phyloP scores from a whole-genome alignment of 2,329 filamentous ascomycete genomes.

The Helotiales sp. region DNA sequence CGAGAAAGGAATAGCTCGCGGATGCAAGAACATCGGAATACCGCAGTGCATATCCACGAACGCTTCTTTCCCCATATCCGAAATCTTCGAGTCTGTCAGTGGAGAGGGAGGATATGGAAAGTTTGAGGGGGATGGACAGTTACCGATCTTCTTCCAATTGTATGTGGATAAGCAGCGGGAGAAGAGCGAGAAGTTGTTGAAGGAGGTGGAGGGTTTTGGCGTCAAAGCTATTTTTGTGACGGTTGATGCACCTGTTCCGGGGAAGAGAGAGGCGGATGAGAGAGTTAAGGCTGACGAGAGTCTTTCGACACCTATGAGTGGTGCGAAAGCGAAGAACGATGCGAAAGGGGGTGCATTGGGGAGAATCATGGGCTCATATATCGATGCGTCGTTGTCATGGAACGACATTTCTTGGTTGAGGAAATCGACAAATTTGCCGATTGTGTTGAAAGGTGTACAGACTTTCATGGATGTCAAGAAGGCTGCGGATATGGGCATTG shows the following conservation, averaged over 20 bases:
- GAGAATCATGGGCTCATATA: slow-evolving; percentile 59
- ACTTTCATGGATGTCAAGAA: slow-evolving; percentile 65
- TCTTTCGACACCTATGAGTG: slow-evolving; percentile 55
- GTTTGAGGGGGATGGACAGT: slow-evolving; percentile 1
- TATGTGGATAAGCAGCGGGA: slow-evolving; percentile 63
- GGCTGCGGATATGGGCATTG: slow-evolving; percentile 63
- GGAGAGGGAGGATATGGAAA: slow-evolving; percentile 31
- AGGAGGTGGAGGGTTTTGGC: slow-evolving; percentile 51
- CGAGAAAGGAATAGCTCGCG: slow-evolving; percentile 62
- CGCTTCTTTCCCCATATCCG: slow-evolving; percentile 61
- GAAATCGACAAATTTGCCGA: slow-evolving; percentile 56
- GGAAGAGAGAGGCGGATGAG: slow-evolving; percentile 58
- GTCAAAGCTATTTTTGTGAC: slow-evolving; percentile 62
- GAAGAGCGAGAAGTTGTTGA: slow-evolving; percentile 56
- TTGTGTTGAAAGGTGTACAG: slow-evolving; percentile 75
- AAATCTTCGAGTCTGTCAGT: slow-evolving; percentile 50
- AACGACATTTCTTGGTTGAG: slow-evolving; percentile 69
- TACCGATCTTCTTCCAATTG: slow-evolving; percentile 59
- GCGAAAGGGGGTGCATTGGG: slow-evolving; percentile 59
- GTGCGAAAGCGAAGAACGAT: slow-evolving; percentile 56
- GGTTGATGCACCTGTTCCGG: slow-evolving; percentile 60
- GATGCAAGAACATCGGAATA: slow-evolving; percentile 55
- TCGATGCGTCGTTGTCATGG: slow-evolving; percentile 65
- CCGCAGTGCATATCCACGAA: slow-evolving; percentile 67
- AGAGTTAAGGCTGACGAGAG: slow-evolving; percentile 53